Conservation (phyloP, 208 protist species). For the Willaertia magna region DNA sequence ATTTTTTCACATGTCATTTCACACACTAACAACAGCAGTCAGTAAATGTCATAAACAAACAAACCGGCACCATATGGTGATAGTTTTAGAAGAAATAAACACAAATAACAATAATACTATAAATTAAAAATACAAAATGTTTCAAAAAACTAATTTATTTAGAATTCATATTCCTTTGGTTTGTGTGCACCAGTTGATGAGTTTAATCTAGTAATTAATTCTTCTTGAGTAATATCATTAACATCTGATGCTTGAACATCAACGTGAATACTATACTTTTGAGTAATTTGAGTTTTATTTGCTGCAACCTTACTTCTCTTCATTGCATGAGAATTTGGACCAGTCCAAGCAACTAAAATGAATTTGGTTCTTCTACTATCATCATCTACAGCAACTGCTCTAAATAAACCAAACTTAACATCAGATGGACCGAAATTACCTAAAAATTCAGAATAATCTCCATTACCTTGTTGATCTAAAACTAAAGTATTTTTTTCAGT, state of each 20-base stretch:
- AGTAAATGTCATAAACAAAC: too few relatives aligned
- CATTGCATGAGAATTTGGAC: neutral
- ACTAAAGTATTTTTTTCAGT: neutral
- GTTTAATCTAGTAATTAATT: neutral
- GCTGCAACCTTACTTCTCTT: neutral
- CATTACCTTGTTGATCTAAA: neutral
- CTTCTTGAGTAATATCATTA: neutral
- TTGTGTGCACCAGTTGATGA: neutral
- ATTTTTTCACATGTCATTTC: too few relatives aligned
- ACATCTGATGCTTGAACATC: neutral
- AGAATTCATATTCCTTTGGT: neutral
- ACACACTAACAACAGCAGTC: too few relatives aligned
- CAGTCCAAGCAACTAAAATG: neutral
- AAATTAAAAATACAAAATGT: too few relatives aligned
- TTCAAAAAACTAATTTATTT: too few relatives aligned
- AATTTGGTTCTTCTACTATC: conserved; percentile 6
- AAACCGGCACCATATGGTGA: too few relatives aligned
- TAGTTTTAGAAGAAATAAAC: too few relatives aligned
- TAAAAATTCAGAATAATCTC: neutral
- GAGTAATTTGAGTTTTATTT: neutral
- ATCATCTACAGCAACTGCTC: neutral
- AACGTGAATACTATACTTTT: neutral
- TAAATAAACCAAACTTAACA: neutral
- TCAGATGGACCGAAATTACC: neutral
- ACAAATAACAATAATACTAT: too few relatives aligned